These are phyloP conservation scores for Bromus sterilis DNA, from an alignment of 176 grass and related monocot genomes.

Conservation along the genomic window DNA sequence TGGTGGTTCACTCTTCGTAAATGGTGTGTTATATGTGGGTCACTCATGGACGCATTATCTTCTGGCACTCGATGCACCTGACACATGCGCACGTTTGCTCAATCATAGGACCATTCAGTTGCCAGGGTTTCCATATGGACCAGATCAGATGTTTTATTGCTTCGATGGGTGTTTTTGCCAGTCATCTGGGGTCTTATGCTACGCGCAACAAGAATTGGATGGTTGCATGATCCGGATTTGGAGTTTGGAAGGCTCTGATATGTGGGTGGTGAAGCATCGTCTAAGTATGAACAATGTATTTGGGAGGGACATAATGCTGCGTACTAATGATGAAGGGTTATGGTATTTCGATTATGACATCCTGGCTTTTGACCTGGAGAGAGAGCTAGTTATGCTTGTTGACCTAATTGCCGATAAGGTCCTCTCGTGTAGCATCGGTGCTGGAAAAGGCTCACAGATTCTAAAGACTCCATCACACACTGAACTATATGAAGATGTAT, in stretches of 20 bases:
- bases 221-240: not conserved
- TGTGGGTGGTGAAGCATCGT: constrained; percentile 13
- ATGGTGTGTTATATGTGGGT: not conserved
- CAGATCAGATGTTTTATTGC: not conserved
- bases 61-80: not conserved
- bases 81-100: not conserved
- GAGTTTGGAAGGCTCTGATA: constrained; percentile 2
- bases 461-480: not conserved
- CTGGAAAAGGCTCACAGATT: not conserved
- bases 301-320: not conserved
- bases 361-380: constrained; percentile 9
- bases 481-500: not conserved
- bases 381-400: not conserved
- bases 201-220: not conserved
- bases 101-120: not conserved
- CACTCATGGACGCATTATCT: not conserved
- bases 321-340: not conserved
- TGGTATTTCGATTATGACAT: constrained; percentile 4
- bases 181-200: constrained; percentile 4
- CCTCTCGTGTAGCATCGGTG: constrained; percentile 7
- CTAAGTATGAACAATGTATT: constrained; percentile 3
- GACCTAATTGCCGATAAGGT: not conserved
- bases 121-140: not conserved
- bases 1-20: not conserved
- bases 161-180: not conserved